A percentile compares a stretch with the other conserved stretches of the same genome.
Evolutionary conservation across 805 yeast species (phyloP).

Genomic region (Candida vaughaniae): DNA sequence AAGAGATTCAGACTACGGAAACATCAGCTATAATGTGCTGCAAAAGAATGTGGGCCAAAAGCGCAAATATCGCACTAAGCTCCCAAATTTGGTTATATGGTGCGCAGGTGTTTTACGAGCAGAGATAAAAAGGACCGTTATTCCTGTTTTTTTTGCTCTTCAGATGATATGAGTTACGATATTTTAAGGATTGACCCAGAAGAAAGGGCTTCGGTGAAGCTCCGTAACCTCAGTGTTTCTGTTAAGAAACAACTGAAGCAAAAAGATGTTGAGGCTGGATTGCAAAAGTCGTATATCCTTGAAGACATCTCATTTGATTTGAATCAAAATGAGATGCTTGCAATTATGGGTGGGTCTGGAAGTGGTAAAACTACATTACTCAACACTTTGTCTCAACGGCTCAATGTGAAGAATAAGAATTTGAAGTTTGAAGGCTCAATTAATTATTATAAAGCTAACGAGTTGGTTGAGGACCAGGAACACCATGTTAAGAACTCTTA

Average conservation of each 20-base stretch:
- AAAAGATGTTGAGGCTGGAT: constrained; percentile 7
- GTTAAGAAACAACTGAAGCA: constrained; percentile 10
- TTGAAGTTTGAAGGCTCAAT: constrained; percentile 45
- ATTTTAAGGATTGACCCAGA: constrained; percentile 27
- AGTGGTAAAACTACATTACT: constrained; percentile 82
- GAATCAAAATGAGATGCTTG: constrained; percentile 62
- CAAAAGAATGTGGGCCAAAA: too few relatives aligned
- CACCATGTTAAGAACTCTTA: constrained; percentile 49
- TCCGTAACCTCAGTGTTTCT: constrained; percentile 19
- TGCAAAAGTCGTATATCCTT: constrained; percentile 19
- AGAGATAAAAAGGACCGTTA: too few relatives aligned
- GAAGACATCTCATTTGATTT: constrained; percentile 57
- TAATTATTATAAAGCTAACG: constrained; percentile 21
- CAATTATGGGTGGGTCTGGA: constrained; percentile 86
- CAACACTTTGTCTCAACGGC: constrained; percentile 60
- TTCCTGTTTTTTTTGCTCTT: too few relatives aligned
- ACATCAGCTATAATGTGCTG: too few relatives aligned
- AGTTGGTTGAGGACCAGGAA: constrained; percentile 1
- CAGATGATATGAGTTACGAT: constrained; percentile 15
- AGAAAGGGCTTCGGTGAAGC: constrained; percentile 37
- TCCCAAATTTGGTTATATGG: too few relatives aligned
- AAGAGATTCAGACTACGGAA: too few relatives aligned
- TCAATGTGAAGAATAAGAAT: constrained; percentile 38
- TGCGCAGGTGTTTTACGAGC: too few relatives aligned
- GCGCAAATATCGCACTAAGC: too few relatives aligned